Evolutionary conservation across 306 rosid genomes (phyloP), one percentile per base, ranked within the genome.

Genomic region (Amphicarpaea edgeworthii): DNA sequence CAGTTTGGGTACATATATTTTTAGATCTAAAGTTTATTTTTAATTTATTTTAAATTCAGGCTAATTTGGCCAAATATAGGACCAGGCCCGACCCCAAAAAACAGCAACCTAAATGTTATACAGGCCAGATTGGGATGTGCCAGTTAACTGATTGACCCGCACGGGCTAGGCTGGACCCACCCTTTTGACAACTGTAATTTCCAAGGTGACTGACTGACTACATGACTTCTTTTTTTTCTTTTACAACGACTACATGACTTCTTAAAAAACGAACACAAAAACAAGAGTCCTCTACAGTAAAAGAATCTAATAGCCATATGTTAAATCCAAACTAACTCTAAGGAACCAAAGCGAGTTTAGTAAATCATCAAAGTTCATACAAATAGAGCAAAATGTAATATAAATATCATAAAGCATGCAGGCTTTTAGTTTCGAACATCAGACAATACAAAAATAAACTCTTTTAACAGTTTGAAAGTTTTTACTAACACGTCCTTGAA

Each of bases 361-460:
- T 8, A 0, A 40, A 68, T 58, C 38, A 68, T 58, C 38, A 42
- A 9, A 55, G 75, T 82, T 51, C 16, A 68, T 30, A 70, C 77
- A 68, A 43, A 38, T 14, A 59, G 59, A 38, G 54, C 78, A 79
- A n/a, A n/a, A 21, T 66, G 74, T 67, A 67, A 64, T 53, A 67
- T 17, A 68, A 70, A 68, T 77, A 83, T 65, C 79, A 77, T 47
- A 82, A 64, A 78, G 59, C 69, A 49, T 15, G 77, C 70, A 77
- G 42, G 47, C 72, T 45, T 34, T 75, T 34, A 78, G 62, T 28
- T 58, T 30, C 41, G 67, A 80, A 68, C 58, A 78, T 70, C 43
- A 63, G 60, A 62, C 50, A 59, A 59, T 77, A 43, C 78, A 66
- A 54, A 66, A 54, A 78, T 17, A 46, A 53, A 73, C 75, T 51